Percentiles rank a stretch among this genome's conserved stretches.
Evolutionary conservation across 2,329 filamentous ascomycete species (phyloP).

Genomic region (Alternaria metachromatica): DNA sequence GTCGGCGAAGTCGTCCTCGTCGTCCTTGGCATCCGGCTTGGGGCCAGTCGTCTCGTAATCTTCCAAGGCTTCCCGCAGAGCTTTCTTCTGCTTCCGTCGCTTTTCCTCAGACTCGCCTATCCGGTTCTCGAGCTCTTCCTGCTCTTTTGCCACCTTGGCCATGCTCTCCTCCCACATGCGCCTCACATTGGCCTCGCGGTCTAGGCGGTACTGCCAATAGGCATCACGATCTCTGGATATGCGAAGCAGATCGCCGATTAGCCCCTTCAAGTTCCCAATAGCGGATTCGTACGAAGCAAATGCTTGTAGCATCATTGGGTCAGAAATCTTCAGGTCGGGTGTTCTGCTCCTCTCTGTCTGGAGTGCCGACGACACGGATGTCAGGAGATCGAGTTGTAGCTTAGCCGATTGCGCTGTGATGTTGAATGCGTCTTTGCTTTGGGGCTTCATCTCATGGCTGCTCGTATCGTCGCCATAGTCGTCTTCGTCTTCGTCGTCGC

Average conservation of each 20-base stretch:
- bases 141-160: constrained; percentile 93
- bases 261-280: constrained; percentile 82
- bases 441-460: constrained; percentile 72
- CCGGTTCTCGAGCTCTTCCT: constrained; percentile 86
- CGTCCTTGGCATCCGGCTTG: constrained; percentile 19
- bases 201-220: constrained; percentile 95
- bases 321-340: constrained; percentile 74
- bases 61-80: constrained; percentile 83
- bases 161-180: constrained; percentile 98
- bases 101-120: constrained; percentile 92
- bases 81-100: constrained; percentile 85
- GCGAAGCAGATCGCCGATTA: constrained; percentile 85
- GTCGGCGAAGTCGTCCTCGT: constrained; percentile 43
- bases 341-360: constrained; percentile 73
- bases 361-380: constrained; percentile 83
- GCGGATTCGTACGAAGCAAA: constrained; percentile 87
- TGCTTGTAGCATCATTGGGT: constrained; percentile 77
- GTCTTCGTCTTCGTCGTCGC: constrained; percentile 68
- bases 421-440: constrained; percentile 91
- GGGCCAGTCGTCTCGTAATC: constrained; percentile 47
- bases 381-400: constrained; percentile 88
- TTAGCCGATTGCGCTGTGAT: constrained; percentile 96
- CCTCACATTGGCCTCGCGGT: constrained; percentile 88
- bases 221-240: constrained; percentile 94
- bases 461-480: constrained; percentile 83